These are phyloP conservation scores for Priceomyces carsonii DNA, from an alignment of 805 yeast genomes.

Conservation along the genomic window DNA sequence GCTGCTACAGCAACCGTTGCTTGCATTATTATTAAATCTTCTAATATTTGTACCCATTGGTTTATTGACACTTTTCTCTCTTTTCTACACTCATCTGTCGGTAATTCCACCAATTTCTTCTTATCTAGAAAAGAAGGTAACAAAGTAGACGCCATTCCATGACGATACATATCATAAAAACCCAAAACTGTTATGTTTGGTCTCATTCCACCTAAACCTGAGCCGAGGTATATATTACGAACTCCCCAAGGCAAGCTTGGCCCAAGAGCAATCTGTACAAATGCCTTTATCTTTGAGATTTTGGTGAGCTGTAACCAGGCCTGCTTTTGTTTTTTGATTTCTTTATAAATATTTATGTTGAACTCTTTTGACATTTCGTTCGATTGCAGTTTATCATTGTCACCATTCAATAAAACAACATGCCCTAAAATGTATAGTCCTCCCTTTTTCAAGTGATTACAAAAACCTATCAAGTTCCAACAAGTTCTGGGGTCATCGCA, in stretches of 20 bases:
- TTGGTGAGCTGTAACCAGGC: constrained; percentile 90
- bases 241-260: constrained; percentile 94
- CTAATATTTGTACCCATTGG: constrained; percentile 92
- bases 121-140: constrained; percentile 19
- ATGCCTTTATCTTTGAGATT: constrained; percentile 77
- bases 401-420: constrained; percentile 65
- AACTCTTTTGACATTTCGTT: constrained; percentile 40
- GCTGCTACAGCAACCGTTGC: constrained; percentile 93
- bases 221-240: constrained; percentile 84
- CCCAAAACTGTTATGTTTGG: constrained; percentile 95
- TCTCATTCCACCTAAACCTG: constrained; percentile 98
- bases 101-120: constrained; percentile 38
- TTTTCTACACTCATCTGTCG: constrained; percentile 76
- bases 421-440: constrained; percentile 93
- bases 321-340: constrained; percentile 66
- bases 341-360: constrained; percentile 52
- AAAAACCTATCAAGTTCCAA: constrained; percentile 89
- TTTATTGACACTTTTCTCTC: constrained; percentile 68
- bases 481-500: constrained; percentile 91
- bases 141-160: constrained; percentile 33
- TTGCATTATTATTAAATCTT: constrained; percentile 84
- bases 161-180: constrained; percentile 66
- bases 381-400: constrained; percentile 31
- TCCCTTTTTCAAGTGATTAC: constrained; percentile 94
- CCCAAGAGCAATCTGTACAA: constrained; percentile 88